Evolutionary conservation across 2,329 filamentous ascomycete genomes (phyloP).

Genomic region (Lachnellula willkommii): DNA sequence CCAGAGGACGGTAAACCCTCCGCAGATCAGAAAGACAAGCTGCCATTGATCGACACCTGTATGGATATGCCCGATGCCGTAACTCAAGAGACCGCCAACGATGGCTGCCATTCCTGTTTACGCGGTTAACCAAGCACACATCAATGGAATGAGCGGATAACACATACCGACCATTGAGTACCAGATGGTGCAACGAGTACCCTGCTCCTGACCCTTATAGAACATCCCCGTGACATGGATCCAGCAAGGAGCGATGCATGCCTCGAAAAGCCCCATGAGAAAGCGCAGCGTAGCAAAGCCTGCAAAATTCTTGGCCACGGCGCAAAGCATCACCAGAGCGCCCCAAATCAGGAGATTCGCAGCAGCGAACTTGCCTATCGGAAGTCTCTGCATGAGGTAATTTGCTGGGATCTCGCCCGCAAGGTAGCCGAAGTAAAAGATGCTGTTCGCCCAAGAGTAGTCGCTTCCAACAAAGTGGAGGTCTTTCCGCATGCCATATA

Average conservation of each 20-base stretch:
- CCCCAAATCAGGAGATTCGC: constrained; percentile 46
- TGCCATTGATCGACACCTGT: too few species aligned
- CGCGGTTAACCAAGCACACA: too few species aligned
- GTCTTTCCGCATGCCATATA: constrained; percentile 52
- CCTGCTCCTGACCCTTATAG: constrained; percentile 59
- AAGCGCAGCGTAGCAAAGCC: constrained; percentile 58
- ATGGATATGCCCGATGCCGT: too few species aligned
- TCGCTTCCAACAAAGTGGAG: constrained; percentile 44
- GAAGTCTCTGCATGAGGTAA: constrained; percentile 45
- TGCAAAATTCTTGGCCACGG: constrained; percentile 51
- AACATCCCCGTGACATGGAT: constrained; percentile 55
- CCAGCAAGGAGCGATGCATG: constrained; percentile 60
- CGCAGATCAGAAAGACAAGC: too few species aligned
- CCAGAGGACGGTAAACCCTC: too few species aligned
- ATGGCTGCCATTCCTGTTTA: too few species aligned
- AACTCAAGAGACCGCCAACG: too few species aligned
- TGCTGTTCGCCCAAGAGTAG: constrained; percentile 46
- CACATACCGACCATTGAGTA: too few species aligned
- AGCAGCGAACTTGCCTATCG: constrained; percentile 48
- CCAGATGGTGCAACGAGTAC: too few species aligned
- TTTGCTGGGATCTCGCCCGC: constrained; percentile 43
- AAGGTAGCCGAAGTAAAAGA: constrained; percentile 29
- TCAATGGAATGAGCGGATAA: too few species aligned
- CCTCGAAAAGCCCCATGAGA: constrained; percentile 60
- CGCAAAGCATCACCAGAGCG: constrained; percentile 51